Evolutionary conservation across 192 early-diverging fungal species (phyloP).

Genomic region (Coemansia sp.): DNA sequence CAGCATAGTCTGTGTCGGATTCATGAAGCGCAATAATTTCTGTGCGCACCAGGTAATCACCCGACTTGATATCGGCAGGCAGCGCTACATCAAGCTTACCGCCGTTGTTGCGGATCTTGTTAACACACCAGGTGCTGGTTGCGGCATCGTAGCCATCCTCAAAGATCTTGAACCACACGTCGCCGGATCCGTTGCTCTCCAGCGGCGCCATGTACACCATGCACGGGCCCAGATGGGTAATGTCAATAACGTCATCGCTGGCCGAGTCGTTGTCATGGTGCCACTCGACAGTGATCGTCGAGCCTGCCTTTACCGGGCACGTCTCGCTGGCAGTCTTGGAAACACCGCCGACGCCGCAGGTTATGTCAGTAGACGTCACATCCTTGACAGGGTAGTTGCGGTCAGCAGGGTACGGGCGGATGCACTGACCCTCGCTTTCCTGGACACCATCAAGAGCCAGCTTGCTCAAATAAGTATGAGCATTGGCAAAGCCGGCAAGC

Average conservation of each 20-base stretch:
- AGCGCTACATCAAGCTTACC: constrained; percentile 28
- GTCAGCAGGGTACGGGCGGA: constrained; percentile 24
- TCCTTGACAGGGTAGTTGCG: constrained; percentile 33
- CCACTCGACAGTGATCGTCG: constrained; percentile 32
- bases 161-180: constrained; percentile 38
- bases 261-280: constrained; percentile 25
- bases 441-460: constrained; percentile 19
- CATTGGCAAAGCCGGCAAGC: constrained; percentile 19
- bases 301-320: constrained; percentile 21
- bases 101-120: constrained; percentile 22
- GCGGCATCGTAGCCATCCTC: constrained; percentile 30
- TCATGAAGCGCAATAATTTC: constrained; percentile 35
- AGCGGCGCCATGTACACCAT: constrained; percentile 39
- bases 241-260: constrained; percentile 28
- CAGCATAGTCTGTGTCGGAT: constrained; percentile 12
- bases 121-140: constrained; percentile 22
- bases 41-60: constrained; percentile 41
- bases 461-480: constrained; percentile 35
- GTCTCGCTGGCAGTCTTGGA: constrained; percentile 18
- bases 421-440: constrained; percentile 25
- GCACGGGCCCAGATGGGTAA: constrained; percentile 21
- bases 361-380: constrained; percentile 15
- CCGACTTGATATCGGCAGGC: constrained; percentile 24
- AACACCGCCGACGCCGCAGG: constrained; percentile 18
- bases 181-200: constrained; percentile 27